Evolutionary conservation across 1,139 yeast genomes (phyloP), one percentile per base, ranked within the genome.

Genomic region (Diutina pseudorugosa): DNA sequence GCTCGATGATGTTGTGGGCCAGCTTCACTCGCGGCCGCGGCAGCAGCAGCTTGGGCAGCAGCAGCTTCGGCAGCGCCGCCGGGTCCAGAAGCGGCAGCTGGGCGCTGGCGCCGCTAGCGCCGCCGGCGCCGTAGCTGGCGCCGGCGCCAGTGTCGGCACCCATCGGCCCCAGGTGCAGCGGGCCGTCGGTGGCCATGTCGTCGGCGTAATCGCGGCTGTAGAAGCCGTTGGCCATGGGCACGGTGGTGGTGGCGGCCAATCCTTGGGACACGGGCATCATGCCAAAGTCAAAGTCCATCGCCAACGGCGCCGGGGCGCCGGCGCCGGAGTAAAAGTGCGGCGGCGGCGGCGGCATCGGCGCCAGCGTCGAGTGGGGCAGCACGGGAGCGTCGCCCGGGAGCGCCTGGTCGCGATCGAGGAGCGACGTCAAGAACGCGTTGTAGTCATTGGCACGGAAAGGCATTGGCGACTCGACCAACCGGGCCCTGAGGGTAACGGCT

Each of bases 1-100:
- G 78, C 56, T 73, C 78, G 52, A 73, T 72, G 4, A 73, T 69
- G 55, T 73, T 73, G 61, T 73, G 78, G 5, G 76, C 69, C 51
- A 48, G 51, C 42, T 23, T 40, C 14, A 23, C 42, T 4, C 42
- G 25, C 3, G 41, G 41, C n/a, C 42, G 25, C 9, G 42, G 41
- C 50, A 21, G 27, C 9, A 4, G 16, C 42, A 20, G 41, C n/a
- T 30, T 30, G 16, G 25, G 45, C 45, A 14, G 23, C 14, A 11
- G n/a, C 18, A 47, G 8, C 23, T 20, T 23, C 42, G 30, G 50
- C 30, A 20, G 50, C 20, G 9, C 33, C 41, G 19, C 21, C 16
- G 36, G 42, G 27, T 47, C 50, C 16, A 41, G 20, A 7, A 30
- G 42, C 20, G 42, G 50, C 50, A 45, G 49, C 18, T 45, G 27